A percentile compares a stretch with the other conserved stretches of the same genome.
These are phyloP conservation scores for Stephania yunnanensis DNA, from an alignment of 164 flowering plant genomes.

Conservation along the genomic window DNA sequence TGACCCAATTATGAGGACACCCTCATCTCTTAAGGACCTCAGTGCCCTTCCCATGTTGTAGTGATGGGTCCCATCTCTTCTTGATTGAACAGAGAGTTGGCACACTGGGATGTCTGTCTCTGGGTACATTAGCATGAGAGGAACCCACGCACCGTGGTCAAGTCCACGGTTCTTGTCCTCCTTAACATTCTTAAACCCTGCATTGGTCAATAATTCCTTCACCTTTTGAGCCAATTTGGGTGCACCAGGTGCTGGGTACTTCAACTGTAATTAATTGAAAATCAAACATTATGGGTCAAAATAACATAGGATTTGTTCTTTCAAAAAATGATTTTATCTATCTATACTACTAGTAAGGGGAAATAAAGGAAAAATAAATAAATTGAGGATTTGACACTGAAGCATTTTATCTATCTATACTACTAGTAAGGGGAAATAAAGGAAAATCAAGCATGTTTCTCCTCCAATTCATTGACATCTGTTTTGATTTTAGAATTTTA, in stretches of 20 bases:
- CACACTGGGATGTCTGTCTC: conserved; percentile 77
- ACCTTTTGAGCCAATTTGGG: conserved; percentile 58
- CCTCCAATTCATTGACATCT: no score
- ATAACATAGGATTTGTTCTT: no score
- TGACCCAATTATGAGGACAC: conserved; percentile 78
- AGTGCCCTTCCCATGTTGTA: conserved; percentile 76
- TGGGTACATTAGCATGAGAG: conserved; percentile 83
- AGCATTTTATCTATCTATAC: no score
- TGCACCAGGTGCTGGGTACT: conserved; percentile 86
- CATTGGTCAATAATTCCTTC: conserved; percentile 43
- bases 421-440: no score
- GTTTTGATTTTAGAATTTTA: no score
- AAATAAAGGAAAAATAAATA: no score
- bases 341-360: no score
- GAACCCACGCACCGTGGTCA: conserved; percentile 97
- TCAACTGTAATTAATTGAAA: conserved; percentile 31
- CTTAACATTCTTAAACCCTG: conserved; percentile 41
- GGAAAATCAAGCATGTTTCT: no score
- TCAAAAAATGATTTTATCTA: no score
- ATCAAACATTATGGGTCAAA: no score
- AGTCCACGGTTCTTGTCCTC: conserved; percentile 72
- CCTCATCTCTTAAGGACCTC: conserved; percentile 73
- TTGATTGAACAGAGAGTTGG: conserved; percentile 64
- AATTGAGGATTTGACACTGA: no score
- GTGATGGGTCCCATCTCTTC: conserved; percentile 54